phyloP scores from a whole-genome alignment of 2,329 filamentous ascomycete genomes.

The Pseudopithomyces chartarum region DNA sequence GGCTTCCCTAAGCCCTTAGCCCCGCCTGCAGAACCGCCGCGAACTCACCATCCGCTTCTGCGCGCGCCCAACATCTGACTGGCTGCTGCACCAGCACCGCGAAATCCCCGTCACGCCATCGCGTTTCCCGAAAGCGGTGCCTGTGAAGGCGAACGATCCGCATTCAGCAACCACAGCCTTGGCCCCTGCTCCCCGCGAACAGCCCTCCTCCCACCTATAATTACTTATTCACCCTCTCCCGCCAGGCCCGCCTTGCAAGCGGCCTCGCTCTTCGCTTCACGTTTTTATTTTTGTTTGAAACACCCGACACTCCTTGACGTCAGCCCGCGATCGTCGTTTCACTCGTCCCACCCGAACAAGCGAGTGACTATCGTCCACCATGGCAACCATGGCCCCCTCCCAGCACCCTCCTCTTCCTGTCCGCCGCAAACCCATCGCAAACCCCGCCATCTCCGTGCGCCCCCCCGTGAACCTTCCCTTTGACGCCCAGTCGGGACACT shows the following conservation, averaged over 20 bases:
- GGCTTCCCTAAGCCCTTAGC: not conserved
- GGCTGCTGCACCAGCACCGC: constrained; percentile 21
- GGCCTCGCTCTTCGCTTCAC: not conserved
- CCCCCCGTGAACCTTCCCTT: constrained; percentile 25
- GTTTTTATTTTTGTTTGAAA: constrained; percentile 18
- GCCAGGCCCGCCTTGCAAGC: constrained; percentile 10
- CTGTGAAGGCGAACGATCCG: constrained; percentile 10
- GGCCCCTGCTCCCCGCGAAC: constrained; percentile 2
- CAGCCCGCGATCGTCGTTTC: constrained; percentile 34
- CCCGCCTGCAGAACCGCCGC: constrained; percentile 1
- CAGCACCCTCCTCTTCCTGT: constrained; percentile 23
- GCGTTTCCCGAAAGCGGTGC: constrained; percentile 30
- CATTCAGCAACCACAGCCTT: not conserved
- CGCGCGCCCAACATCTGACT: constrained; percentile 15
- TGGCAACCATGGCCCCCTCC: constrained; percentile 2
- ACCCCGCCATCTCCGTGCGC: constrained; percentile 38
- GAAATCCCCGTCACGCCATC: constrained; percentile 26
- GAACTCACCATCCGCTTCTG: not conserved
- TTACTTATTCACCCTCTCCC: constrained; percentile 11
- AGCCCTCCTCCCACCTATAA: constrained; percentile 12
- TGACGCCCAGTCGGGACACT: constrained; percentile 37
- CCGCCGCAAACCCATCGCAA: constrained; percentile 42
- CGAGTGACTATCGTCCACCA: constrained; percentile 18
- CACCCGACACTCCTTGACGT: constrained; percentile 25
- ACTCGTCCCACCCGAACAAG: constrained; percentile 21